Evolutionary conservation across 441 rosid species (phyloP).

Genomic region (Populus hybrid): DNA sequence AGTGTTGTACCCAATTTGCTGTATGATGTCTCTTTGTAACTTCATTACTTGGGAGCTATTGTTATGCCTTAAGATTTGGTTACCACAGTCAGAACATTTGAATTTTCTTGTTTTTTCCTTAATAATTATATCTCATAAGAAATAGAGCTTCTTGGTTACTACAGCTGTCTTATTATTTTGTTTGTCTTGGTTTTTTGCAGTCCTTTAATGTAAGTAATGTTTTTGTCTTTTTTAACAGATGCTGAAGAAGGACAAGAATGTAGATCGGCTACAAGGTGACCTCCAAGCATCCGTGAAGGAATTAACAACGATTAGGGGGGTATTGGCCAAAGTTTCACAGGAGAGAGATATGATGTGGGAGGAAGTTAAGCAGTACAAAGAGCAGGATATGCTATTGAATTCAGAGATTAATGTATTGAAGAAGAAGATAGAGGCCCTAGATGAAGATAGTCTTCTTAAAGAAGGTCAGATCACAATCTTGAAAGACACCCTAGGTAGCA

Average conservation of each 20-base stretch:
- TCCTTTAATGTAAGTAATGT: not conserved
- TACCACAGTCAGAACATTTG: not conserved
- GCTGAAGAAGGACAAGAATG: slow-evolving; percentile 72
- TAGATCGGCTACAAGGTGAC: slow-evolving; percentile 42
- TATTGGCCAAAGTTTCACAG: slow-evolving; percentile 64
- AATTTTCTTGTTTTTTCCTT: not conserved
- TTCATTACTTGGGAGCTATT: not conserved
- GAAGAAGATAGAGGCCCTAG: slow-evolving; percentile 68
- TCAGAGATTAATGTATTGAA: slow-evolving; percentile 61
- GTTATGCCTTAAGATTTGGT: not conserved
- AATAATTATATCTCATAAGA: not conserved
- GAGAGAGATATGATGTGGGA: slow-evolving; percentile 93
- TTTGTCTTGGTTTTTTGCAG: not conserved
- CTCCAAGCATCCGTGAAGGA: slow-evolving; percentile 69
- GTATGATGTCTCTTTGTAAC: not conserved
- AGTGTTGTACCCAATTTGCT: not conserved
- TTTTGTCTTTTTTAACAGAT: slow-evolving; percentile 36
- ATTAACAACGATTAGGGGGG: slow-evolving; percentile 39
- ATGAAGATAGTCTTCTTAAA: slow-evolving; percentile 77
- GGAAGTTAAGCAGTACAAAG: slow-evolving; percentile 67
- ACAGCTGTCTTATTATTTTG: not conserved
- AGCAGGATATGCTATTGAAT: slow-evolving; percentile 79
- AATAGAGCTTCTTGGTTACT: not conserved
- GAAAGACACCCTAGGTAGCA: slow-evolving; percentile 63
- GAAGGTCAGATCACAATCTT: slow-evolving; percentile 95